Percentiles rank a stretch among this genome's conserved stretches.
These are phyloP conservation scores for Hydnomerulius pinastri DNA, from an alignment of 768 basidiomycete genomes.

Conservation along the genomic window DNA sequence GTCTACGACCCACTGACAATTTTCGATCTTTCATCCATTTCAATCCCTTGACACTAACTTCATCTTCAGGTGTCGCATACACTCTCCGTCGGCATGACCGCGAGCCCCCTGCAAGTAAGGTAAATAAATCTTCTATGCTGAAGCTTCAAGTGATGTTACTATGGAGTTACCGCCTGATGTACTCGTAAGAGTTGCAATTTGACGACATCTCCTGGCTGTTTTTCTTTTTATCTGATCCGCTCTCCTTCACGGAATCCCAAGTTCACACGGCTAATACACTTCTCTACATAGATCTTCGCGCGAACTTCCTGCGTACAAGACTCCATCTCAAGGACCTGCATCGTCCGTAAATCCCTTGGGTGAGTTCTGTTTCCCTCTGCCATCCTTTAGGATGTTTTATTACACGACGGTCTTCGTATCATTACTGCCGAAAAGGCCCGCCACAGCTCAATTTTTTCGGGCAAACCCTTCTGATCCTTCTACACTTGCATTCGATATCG, in stretches of 20 bases:
- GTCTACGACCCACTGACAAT: conserved; percentile 52
- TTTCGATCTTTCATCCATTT: neutral
- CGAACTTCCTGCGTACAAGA: neutral
- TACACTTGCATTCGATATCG: neutral
- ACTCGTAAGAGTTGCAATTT: conserved; percentile 34
- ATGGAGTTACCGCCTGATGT: conserved; percentile 86
- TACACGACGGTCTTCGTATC: conserved; percentile 89
- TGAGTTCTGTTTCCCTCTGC: conserved; percentile 13
- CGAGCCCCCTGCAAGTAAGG: neutral
- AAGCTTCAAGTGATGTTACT: conserved; percentile 16
- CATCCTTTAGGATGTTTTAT: conserved; percentile 62
- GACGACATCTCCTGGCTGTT: conserved; percentile 84
- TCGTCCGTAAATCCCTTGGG: too few species aligned
- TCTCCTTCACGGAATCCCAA: neutral
- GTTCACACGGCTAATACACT: neutral
- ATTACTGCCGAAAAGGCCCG: conserved; percentile 81
- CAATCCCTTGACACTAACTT: neutral
- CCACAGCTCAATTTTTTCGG: conserved; percentile 79
- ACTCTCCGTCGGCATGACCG: neutral
- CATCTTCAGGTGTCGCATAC: neutral
- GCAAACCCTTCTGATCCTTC: conserved; percentile 67
- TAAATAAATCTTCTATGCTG: neutral
- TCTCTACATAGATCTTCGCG: neutral
- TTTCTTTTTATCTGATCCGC: conserved; percentile 56
- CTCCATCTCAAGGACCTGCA: neutral